phyloP scores from a whole-genome alignment of 495 filamentous ascomycete genomes.

The Endocarpon pusillum region DNA sequence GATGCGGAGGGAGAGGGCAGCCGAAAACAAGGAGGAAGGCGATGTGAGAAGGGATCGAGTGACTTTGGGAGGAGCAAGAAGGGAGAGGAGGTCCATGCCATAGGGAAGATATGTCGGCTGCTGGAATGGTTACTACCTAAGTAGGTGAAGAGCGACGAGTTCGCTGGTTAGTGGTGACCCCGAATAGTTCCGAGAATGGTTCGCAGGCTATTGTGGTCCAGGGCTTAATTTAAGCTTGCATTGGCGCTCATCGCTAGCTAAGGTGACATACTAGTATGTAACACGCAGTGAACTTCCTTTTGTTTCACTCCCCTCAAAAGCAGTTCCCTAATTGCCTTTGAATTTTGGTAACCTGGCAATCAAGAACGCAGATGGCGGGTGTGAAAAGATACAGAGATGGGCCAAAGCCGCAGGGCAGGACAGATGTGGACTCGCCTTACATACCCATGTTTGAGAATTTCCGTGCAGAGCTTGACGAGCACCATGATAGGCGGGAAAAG shows the following conservation, averaged over 20 bases:
- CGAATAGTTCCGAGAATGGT: too few relatives aligned
- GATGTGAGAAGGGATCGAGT: conserved; percentile 21
- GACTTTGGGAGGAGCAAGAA: not conserved
- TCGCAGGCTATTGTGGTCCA: too few relatives aligned
- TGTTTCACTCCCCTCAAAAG: not conserved
- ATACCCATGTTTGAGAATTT: conserved; percentile 64
- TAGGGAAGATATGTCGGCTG: conserved; percentile 7
- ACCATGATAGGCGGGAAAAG: conserved; percentile 81
- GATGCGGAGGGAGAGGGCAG: conserved; percentile 49
- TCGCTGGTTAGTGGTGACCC: too few relatives aligned
- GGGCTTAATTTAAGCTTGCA: conserved; percentile 1
- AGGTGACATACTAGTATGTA: not conserved
- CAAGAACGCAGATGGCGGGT: not conserved
- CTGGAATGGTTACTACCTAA: too few relatives aligned
- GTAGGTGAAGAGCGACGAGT: too few relatives aligned
- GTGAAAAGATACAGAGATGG: not conserved
- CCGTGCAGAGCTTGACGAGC: conserved; percentile 76
- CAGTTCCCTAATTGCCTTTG: too few relatives aligned
- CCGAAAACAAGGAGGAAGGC: conserved; percentile 41
- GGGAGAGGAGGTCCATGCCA: conserved; percentile 3
- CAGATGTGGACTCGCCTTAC: not conserved
- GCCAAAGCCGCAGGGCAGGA: too few relatives aligned
- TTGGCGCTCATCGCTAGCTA: conserved; percentile 1
- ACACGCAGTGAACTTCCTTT: too few relatives aligned
- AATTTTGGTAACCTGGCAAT: not conserved